phyloP scores from a whole-genome alignment of 2,329 filamentous ascomycete species.

The Mariannaea sp. region DNA sequence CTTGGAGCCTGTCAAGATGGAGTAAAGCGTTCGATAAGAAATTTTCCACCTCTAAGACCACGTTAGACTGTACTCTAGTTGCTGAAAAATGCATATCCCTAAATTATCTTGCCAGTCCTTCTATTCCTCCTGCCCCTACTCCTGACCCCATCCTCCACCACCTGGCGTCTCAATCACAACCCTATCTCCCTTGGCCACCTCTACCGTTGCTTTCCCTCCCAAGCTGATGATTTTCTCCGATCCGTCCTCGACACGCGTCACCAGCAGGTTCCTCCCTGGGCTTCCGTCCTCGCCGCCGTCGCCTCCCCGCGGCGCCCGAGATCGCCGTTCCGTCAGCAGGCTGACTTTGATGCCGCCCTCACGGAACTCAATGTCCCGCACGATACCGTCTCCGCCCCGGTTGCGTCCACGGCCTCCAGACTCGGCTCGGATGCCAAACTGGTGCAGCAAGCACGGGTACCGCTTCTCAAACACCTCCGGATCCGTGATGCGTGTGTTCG shows the following conservation, averaged over 20 bases:
- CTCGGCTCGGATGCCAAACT: slow-evolving; percentile 68
- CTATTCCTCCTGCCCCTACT: too few species aligned
- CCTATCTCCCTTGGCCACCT: slow-evolving; percentile 24
- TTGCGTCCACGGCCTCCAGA: slow-evolving; percentile 64
- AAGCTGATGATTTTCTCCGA: slow-evolving; percentile 39
- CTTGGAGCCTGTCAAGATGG: too few species aligned
- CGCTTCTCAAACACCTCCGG: slow-evolving; percentile 78
- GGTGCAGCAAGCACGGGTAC: slow-evolving; percentile 69
- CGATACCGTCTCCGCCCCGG: slow-evolving; percentile 73
- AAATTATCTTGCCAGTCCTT: too few species aligned
- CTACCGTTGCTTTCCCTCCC: slow-evolving; percentile 25
- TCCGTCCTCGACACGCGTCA: slow-evolving; percentile 43
- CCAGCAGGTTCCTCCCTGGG: slow-evolving; percentile 72
- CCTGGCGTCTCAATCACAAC: slow-evolving; percentile 27
- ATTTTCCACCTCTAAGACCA: too few species aligned
- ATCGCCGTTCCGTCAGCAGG: slow-evolving; percentile 21
- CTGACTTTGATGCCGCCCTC: slow-evolving; percentile 23
- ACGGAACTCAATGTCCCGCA: slow-evolving; percentile 75
- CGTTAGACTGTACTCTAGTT: too few species aligned
- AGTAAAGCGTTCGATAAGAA: too few species aligned
- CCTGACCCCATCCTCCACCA: slow-evolving; percentile 24
- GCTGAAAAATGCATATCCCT: too few species aligned
- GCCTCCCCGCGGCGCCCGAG: slow-evolving; percentile 67
- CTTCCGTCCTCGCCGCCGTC: slow-evolving; percentile 68
- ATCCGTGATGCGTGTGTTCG: slow-evolving; percentile 83